Evolutionary conservation across 1,284 basidiomycete species (phyloP), one percentile per base, ranked within the genome.

Genomic region (Tilletiaria anomala): DNA sequence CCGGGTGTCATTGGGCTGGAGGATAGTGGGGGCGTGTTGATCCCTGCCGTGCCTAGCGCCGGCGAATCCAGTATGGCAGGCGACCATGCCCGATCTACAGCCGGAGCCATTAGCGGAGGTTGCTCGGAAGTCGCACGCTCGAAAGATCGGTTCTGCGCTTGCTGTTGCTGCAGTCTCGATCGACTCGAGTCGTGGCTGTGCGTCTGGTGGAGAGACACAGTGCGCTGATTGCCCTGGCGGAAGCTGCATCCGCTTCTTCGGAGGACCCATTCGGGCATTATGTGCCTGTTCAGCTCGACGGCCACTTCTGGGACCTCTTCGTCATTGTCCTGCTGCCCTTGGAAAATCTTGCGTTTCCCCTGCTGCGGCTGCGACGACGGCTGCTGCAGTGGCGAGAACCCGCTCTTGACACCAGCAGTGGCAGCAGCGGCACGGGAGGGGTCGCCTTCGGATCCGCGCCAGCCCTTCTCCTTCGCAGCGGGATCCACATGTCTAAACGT

Each of bases 201-300:
- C n/a, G n/a, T n/a, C n/a, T n/a, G n/a, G n/a, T n/a, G n/a, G n/a
- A n/a, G n/a, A n/a, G n/a, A n/a, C n/a, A n/a, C n/a, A n/a, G n/a
- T n/a, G n/a, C n/a, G n/a, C n/a, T n/a, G n/a, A n/a, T n/a, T n/a
- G 20, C 21, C 15, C 35, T 15, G 18, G 15, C 36, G n/a, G 35
- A 14, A 21, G 35, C 20, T n/a, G 35, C 20, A 29, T 18, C 52
- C 56, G 46, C 56, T 59, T 23, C 67, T 56, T 49, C 65, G 66
- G 4, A 70, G 53, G 67, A 96, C 74, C 83, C 87, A 94, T 51
- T 89, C 79, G 1, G 91, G 93, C 34, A 97, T 79, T 45, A 97
- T 93, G 68, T 97, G 91, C 4, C 84, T 76, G 65, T 97, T 97
- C 52, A 79, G 79, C 58, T 91, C 86, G 32, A 97, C 74, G 14